phyloP scores from a whole-genome alignment of 2,329 filamentous ascomycete genomes.

The Aspergillus carbonarius region DNA sequence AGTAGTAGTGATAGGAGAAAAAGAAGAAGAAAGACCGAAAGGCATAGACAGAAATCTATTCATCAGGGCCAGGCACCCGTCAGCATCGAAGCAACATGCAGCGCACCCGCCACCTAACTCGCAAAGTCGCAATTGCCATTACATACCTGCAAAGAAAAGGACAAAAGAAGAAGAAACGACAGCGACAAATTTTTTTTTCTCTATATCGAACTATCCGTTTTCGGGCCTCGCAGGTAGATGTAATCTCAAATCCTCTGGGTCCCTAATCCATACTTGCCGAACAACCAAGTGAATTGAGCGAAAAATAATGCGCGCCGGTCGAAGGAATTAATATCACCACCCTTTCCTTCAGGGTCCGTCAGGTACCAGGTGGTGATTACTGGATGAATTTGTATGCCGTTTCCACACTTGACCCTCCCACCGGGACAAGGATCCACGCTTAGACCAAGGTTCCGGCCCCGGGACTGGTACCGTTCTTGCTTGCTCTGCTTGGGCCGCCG shows the following conservation, averaged over 20 bases:
- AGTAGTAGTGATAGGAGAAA: conserved; percentile 3
- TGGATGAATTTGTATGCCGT: background rate
- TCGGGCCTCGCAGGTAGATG: background rate
- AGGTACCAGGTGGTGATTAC: background rate
- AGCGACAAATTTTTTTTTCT: background rate
- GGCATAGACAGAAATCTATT: conserved; percentile 9
- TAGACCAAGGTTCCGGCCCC: conserved; percentile 16
- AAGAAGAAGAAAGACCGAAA: conserved; percentile 6
- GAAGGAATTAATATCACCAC: background rate
- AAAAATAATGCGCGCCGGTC: background rate
- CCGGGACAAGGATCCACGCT: conserved; percentile 16
- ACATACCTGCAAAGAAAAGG: conserved; percentile 10
- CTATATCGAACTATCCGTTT: background rate
- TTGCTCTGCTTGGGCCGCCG: background rate
- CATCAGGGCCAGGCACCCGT: background rate
- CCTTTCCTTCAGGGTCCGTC: background rate
- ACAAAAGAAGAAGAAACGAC: background rate
- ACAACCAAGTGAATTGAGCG: background rate
- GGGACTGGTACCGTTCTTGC: conserved; percentile 4
- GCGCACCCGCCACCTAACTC: background rate
- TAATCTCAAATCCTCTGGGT: background rate
- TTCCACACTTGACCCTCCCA: conserved; percentile 2
- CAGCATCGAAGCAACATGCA: background rate
- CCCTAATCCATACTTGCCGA: conserved; percentile 10
- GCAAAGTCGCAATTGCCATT: background rate